Conservation (phyloP, 2,329 filamentous ascomycete genomes). For the Daldinia sp. region DNA sequence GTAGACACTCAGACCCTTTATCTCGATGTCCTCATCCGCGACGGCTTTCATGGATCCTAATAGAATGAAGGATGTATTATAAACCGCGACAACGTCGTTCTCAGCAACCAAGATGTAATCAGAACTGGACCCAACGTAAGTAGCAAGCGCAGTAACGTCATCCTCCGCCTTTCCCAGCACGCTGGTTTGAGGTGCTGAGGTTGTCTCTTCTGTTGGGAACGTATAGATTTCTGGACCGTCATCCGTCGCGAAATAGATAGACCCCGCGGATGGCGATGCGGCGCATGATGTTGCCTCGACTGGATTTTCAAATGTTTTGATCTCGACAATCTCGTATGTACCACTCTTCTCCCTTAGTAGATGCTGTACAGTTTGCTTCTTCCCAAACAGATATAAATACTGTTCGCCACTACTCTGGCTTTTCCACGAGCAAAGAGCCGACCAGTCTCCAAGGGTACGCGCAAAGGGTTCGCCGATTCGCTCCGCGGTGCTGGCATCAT, state of each 20-base stretch:
- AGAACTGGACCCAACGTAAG: constrained; percentile 49
- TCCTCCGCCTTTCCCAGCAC: constrained; percentile 49
- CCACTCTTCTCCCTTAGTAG: constrained; percentile 47
- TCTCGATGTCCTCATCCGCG: constrained; percentile 53
- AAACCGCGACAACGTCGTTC: constrained; percentile 50
- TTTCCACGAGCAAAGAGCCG: constrained; percentile 56
- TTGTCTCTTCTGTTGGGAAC: constrained; percentile 53
- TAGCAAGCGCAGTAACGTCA: constrained; percentile 53
- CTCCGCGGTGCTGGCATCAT: constrained; percentile 46
- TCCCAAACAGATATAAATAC: constrained; percentile 58
- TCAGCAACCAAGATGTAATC: constrained; percentile 55
- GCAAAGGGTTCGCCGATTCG: constrained; percentile 46
- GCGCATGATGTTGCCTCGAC: constrained; percentile 56
- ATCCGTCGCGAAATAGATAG: constrained; percentile 53
- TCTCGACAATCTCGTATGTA: constrained; percentile 50
- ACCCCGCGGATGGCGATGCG: constrained; percentile 47
- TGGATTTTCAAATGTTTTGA: constrained; percentile 54
- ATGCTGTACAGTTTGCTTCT: constrained; percentile 50
- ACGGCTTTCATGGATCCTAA: constrained; percentile 50
- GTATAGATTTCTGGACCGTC: constrained; percentile 50
- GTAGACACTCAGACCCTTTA: constrained; percentile 53
- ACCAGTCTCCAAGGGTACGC: constrained; percentile 56
- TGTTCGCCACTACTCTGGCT: constrained; percentile 50
- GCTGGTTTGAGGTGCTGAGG: constrained; percentile 47
- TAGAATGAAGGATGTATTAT: constrained; percentile 48